Percentiles rank a stretch among this genome's conserved stretches.
phyloP scores from a whole-genome alignment of 176 grass and related monocot genomes.

The Oropetium thomaeum region DNA sequence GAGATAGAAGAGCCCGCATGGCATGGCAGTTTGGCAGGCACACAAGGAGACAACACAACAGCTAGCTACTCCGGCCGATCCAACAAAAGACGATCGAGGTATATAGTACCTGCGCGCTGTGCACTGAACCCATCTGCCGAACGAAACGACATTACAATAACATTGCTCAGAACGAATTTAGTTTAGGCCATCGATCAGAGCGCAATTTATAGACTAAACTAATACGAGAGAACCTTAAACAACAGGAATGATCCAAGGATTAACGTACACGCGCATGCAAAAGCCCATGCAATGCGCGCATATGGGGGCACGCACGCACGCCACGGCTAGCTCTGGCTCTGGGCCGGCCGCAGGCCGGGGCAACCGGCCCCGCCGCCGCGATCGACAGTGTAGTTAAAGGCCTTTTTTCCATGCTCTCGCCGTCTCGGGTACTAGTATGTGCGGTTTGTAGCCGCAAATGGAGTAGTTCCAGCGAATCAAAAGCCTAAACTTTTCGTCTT shows the following conservation, averaged over 20 bases:
- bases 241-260: slow-evolving; percentile 24
- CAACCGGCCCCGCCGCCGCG: neutral
- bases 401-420: no score
- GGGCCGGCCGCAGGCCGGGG: no score
- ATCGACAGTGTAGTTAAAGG: neutral
- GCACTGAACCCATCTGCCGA: no score
- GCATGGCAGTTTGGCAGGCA: no score
- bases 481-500: slow-evolving; percentile 22
- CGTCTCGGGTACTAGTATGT: neutral
- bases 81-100: no score
- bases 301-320: slow-evolving; percentile 6
- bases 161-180: neutral
- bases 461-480: neutral
- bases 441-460: neutral
- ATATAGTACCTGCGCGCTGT: no score
- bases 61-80: no score
- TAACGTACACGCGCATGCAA: slow-evolving; percentile 24
- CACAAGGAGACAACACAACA: no score
- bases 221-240: slow-evolving; percentile 6
- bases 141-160: neutral
- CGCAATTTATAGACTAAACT: neutral
- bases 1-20: slow-evolving; percentile 24
- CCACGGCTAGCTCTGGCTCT: no score
- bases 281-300: neutral
- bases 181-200: neutral